Evolutionary conservation across 176 grass and related monocot species (phyloP), one percentile per base, ranked within the genome.

Genomic region (Cenchrus purpureus): DNA sequence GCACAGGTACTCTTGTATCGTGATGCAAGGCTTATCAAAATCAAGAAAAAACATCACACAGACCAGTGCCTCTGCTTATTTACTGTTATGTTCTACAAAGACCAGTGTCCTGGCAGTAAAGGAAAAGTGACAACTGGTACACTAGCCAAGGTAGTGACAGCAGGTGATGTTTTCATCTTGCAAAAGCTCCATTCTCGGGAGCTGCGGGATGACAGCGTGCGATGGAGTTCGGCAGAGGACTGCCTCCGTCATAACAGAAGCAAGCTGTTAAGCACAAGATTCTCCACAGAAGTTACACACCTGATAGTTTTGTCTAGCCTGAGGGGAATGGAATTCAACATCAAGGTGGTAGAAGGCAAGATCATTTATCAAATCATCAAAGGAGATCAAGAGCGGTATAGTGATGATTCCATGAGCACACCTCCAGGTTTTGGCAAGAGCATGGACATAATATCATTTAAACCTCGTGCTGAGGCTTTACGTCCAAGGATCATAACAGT

Each of bases 1-100:
- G 29, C 87, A 83, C 86, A 98, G 95, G 61, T 73, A 56, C 65
- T 74, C 10, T 73, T 37, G 8, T 93, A 78, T 73, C 79, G 71
- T 67, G 95, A 98, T 82, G 95, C 91, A 49, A 93, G 90, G 83
- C 92, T 98, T 32, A 81, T 95, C 87, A 78, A 84, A 60, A 77
- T 95, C 68, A 88, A 95, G 88, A 79, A 73, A 77, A 72, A 71
- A 25, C 86, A 72, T 63, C 91, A 76, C 40, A 65, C 13, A 44
- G 80, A 95, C 69, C 83, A 34, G 72, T 93, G 91, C 71, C 66
- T 78, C 16, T 98, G 93, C 79, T 40, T 90, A 81, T 95, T 98
- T 78, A 68, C 46, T 34, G 73, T 98, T 58, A 78, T 89, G n/a
- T 85, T 84, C 67, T 85, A 76, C 73, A 88, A 83, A 69, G 83